Conservation (phyloP, 306 rosid species). For the Purshia tridentata region DNA sequence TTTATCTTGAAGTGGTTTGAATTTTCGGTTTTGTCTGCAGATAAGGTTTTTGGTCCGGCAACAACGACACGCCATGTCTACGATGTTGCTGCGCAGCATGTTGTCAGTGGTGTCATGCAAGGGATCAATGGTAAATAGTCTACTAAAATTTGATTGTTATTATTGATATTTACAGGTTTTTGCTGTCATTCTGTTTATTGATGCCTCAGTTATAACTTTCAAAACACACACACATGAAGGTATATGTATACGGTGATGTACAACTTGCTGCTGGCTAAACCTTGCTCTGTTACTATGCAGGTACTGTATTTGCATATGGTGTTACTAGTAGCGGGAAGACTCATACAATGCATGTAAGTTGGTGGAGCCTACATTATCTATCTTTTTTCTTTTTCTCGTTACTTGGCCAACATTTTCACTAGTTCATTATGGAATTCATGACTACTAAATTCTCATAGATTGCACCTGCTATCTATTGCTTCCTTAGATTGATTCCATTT, state of each 20-base stretch:
- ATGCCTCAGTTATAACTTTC: background rate
- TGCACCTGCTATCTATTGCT: background rate
- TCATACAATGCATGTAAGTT: conserved; percentile 90
- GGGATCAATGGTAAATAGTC: conserved; percentile 42
- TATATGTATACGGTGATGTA: background rate
- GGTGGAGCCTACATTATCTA: conserved; percentile 5
- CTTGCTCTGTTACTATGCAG: conserved; percentile 42
- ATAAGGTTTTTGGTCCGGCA: conserved; percentile 57
- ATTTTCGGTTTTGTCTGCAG: conserved; percentile 20
- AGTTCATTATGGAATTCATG: background rate
- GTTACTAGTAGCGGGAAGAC: conserved; percentile 95
- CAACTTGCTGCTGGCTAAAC: conserved; percentile 15
- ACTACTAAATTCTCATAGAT: background rate
- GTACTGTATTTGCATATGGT: conserved; percentile 91
- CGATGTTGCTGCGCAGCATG: conserved; percentile 49
- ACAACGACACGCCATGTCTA: conserved; percentile 53
- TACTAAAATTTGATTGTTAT: background rate
- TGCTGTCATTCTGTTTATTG: background rate
- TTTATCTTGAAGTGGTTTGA: background rate
- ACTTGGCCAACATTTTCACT: background rate
- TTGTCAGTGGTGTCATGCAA: conserved; percentile 46
- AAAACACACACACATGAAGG: background rate
- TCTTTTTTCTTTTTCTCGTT: background rate
- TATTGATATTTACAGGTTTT: background rate
- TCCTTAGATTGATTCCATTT: background rate